phyloP scores from a whole-genome alignment of 176 grass and related monocot species.

The Eragrostis curvula region DNA sequence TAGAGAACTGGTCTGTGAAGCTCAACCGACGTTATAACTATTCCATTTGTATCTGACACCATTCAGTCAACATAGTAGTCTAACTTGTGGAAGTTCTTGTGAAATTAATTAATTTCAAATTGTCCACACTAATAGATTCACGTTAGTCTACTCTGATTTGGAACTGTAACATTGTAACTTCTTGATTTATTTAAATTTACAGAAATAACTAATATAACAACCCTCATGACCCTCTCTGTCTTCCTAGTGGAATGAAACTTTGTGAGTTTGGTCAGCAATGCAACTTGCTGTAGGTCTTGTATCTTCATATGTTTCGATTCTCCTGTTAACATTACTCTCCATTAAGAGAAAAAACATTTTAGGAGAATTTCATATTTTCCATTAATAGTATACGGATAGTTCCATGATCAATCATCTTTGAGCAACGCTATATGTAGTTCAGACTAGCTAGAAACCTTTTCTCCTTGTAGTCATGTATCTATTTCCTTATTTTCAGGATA shows the following conservation, averaged over 20 bases:
- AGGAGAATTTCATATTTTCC: neutral
- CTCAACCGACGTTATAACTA: neutral
- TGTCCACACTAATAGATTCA: neutral
- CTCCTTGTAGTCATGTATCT: slow-evolving; percentile 4
- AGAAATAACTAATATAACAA: slow-evolving; percentile 20
- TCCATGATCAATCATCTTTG: slow-evolving; percentile 8
- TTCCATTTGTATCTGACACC: slow-evolving; percentile 1
- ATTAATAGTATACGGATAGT: neutral
- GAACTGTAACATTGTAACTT: neutral
- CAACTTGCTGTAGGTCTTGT: neutral
- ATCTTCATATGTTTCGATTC: neutral
- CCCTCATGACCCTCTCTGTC: neutral
- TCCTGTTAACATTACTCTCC: neutral
- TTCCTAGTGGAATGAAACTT: slow-evolving; percentile 11
- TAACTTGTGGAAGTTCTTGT: slow-evolving; percentile 15
- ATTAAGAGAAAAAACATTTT: neutral
- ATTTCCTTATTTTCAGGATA: slow-evolving; percentile 66
- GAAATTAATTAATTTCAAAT: neutral
- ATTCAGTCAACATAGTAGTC: slow-evolving; percentile 8
- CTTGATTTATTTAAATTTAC: slow-evolving; percentile 26
- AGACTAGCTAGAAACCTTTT: neutral
- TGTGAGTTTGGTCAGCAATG: slow-evolving; percentile 8
- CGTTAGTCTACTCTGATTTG: slow-evolving; percentile 12
- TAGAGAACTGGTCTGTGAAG: neutral
- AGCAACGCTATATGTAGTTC: neutral